phyloP scores from a whole-genome alignment of 2,329 filamentous ascomycete species.

The Colletotrichum karsti region DNA sequence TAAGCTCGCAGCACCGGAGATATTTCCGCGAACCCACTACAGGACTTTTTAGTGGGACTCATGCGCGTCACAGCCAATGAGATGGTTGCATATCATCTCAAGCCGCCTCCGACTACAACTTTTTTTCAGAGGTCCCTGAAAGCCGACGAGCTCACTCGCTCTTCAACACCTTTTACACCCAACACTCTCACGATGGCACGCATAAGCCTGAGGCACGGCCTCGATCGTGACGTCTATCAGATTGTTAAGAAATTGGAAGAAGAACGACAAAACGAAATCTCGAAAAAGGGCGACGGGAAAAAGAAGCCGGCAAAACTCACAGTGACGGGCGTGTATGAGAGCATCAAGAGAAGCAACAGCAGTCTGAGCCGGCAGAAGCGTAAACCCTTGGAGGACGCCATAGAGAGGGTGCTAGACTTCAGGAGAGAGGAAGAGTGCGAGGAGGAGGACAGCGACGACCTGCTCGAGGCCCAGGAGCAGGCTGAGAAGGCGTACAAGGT shows the following conservation, averaged over 20 bases:
- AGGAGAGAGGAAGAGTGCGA: constrained; percentile 71
- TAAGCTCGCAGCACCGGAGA: neutral
- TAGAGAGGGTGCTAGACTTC: constrained; percentile 82
- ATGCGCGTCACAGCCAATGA: neutral
- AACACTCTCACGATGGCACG: constrained; percentile 9
- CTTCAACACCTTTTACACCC: neutral
- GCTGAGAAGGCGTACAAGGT: constrained; percentile 32
- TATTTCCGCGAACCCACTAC: neutral
- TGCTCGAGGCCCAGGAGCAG: constrained; percentile 45
- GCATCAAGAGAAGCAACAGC: constrained; percentile 86
- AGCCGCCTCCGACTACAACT: neutral
- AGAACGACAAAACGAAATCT: constrained; percentile 60
- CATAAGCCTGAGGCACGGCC: constrained; percentile 57
- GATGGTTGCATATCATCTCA: neutral
- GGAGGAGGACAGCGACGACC: constrained; percentile 61
- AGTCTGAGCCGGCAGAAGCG: constrained; percentile 86
- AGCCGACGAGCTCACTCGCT: neutral
- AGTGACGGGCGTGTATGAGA: constrained; percentile 70
- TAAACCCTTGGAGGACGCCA: constrained; percentile 81
- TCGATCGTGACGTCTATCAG: constrained; percentile 81
- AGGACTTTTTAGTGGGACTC: neutral
- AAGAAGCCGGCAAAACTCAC: constrained; percentile 51
- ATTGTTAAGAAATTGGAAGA: constrained; percentile 81
- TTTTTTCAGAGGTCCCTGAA: neutral
- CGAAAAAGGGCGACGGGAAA: constrained; percentile 57